A percentile compares a stretch with the other conserved stretches of the same genome.
Conservation (phyloP, 306 rosid genomes). For the Abrus precatorius region DNA sequence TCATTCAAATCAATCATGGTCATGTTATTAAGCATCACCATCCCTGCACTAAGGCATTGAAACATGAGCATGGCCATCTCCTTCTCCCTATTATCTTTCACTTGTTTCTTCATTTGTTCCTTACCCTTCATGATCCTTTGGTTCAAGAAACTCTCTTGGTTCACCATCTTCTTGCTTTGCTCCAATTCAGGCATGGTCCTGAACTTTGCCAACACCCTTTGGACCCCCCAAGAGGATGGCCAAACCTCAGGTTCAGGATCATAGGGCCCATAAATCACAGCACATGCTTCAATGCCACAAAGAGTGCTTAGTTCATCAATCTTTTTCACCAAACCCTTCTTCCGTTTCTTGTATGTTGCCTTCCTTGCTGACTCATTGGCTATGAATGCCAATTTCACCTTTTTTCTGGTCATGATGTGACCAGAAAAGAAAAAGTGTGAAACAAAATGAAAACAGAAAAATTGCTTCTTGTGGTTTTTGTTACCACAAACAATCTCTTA, state of each 20-base stretch:
- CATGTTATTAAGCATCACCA: conserved; percentile 11
- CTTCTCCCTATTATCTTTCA: conserved; percentile 38
- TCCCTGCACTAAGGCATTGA: conserved; percentile 32
- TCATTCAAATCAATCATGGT: conserved; percentile 34
- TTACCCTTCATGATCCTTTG: conserved; percentile 37
- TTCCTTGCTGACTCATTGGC: conserved; percentile 45
- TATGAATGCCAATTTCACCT: conserved; percentile 56
- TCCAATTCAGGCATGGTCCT: conserved; percentile 34
- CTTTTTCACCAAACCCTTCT: conserved; percentile 51
- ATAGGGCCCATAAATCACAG: conserved; percentile 43
- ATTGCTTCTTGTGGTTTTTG: conserved; percentile 4
- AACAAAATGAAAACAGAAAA: neutral
- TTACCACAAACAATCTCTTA: neutral
- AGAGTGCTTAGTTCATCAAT: conserved; percentile 50
- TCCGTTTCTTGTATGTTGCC: conserved; percentile 52
- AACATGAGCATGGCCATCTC: conserved; percentile 44
- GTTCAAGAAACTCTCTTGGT: conserved; percentile 44
- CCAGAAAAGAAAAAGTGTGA: neutral
- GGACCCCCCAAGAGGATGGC: conserved; percentile 46
- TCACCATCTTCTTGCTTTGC: conserved; percentile 52
- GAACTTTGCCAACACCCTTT: conserved; percentile 33
- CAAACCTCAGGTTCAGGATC: conserved; percentile 52
- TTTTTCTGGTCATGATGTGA: conserved; percentile 45
- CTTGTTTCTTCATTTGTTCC: conserved; percentile 33
- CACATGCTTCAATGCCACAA: conserved; percentile 56